phyloP scores from a whole-genome alignment of 2,329 filamentous ascomycete genomes.

The Neocucurbitaria cava region DNA sequence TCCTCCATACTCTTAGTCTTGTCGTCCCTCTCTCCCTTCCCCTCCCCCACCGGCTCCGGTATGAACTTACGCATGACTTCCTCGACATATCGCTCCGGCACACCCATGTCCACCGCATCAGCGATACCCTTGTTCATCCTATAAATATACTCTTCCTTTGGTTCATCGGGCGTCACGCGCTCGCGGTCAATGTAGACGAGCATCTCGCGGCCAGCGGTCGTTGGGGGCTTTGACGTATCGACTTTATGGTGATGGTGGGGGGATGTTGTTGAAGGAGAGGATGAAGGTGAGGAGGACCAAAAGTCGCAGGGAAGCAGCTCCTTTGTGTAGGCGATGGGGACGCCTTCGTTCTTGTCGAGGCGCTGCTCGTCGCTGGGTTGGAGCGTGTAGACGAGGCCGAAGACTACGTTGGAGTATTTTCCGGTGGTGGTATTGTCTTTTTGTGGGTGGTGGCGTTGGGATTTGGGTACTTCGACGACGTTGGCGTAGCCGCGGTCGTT shows the following conservation, averaged over 20 bases:
- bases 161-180: conserved; percentile 48
- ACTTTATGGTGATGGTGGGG: conserved; percentile 13
- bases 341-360: conserved; percentile 63
- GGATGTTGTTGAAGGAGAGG: too few species aligned
- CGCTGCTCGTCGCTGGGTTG: conserved; percentile 30
- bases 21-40: too few species aligned
- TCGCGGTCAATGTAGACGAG: conserved; percentile 67
- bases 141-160: conserved; percentile 65
- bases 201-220: conserved; percentile 45
- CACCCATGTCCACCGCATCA: conserved; percentile 62
- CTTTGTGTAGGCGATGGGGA: conserved; percentile 68
- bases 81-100: conserved; percentile 64
- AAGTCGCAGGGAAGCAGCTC: conserved; percentile 54
- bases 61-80: conserved; percentile 62
- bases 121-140: conserved; percentile 69
- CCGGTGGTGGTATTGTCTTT: background rate
- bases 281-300: conserved; percentile 41
- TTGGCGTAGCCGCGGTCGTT: conserved; percentile 73
- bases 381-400: conserved; percentile 46
- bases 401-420: conserved; percentile 47
- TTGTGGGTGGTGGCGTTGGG: background rate
- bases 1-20: conserved; percentile 29
- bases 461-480: conserved; percentile 52
- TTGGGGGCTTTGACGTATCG: conserved; percentile 27
- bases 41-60: conserved; percentile 33